Evolutionary conservation across 2,329 filamentous ascomycete species (phyloP).

Genomic region (Aspergillus niger): DNA sequence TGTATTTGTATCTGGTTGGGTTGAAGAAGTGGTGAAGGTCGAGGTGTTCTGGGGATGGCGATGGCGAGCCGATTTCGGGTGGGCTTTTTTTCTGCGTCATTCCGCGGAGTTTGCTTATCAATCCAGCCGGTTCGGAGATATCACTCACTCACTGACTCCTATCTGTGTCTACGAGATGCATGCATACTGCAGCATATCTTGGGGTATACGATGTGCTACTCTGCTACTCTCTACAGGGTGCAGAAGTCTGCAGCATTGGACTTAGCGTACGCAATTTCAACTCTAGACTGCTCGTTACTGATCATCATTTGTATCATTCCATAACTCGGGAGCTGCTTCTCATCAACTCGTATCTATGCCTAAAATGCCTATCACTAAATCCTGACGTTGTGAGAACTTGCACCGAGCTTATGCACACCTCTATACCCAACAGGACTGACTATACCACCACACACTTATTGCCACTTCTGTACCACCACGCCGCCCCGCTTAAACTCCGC

Average conservation of each 20-base stretch:
- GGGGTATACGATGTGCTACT: background rate
- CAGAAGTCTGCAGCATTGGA: background rate
- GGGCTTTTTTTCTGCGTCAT: constrained; percentile 26
- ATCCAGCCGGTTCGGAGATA: constrained; percentile 15
- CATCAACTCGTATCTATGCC: background rate
- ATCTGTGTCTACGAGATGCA: background rate
- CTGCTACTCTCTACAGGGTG: no score
- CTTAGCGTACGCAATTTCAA: background rate
- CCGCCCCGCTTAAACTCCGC: constrained; percentile 54
- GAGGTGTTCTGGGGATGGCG: constrained; percentile 3
- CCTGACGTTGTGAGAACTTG: background rate
- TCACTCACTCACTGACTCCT: background rate
- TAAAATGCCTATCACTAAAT: background rate
- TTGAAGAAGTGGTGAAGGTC: constrained; percentile 3
- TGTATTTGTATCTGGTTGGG: constrained; percentile 2
- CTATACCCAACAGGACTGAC: constrained; percentile 1
- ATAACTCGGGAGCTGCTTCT: background rate
- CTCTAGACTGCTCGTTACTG: no score
- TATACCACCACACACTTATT: constrained; percentile 19
- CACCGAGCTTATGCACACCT: background rate
- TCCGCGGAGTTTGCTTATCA: constrained; percentile 31
- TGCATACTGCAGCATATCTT: background rate
- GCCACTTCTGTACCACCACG: constrained; percentile 55
- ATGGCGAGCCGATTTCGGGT: constrained; percentile 21
- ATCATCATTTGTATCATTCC: background rate